Percentiles rank a stretch among this genome's conserved stretches.
These are phyloP conservation scores for Phytophthora macrochlamydospora DNA, from an alignment of 352 stramenopile genomes.

Conservation along the genomic window DNA sequence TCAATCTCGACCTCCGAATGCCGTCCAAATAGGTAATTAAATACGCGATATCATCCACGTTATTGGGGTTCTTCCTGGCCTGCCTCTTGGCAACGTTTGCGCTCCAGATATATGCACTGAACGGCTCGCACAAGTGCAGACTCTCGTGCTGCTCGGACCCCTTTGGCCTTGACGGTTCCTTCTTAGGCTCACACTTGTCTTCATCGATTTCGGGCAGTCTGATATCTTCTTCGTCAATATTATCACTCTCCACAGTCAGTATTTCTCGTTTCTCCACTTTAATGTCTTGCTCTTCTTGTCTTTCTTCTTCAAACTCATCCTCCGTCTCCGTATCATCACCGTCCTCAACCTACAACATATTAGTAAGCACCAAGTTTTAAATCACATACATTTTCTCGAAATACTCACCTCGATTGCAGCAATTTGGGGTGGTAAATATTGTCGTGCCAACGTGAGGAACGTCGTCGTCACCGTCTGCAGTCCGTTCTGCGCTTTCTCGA, in stretches of 20 bases:
- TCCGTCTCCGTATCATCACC: slow-evolving; percentile 6
- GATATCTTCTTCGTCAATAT: background rate
- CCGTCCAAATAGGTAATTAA: background rate
- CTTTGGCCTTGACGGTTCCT: too few relatives aligned
- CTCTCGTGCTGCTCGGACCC: too few relatives aligned
- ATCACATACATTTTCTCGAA: background rate
- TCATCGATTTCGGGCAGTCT: background rate
- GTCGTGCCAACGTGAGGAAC: background rate
- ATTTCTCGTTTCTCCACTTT: background rate
- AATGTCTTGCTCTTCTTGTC: background rate
- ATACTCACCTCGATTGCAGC: background rate
- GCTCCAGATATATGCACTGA: background rate
- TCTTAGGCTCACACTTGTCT: too few relatives aligned
- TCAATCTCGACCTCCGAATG: background rate
- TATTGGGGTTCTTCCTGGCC: background rate
- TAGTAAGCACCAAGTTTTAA: background rate
- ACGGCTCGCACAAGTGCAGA: background rate
- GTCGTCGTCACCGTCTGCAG: background rate
- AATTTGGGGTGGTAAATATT: background rate
- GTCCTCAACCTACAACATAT: background rate
- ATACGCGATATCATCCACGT: background rate
- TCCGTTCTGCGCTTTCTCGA: background rate
- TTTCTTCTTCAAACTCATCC: background rate
- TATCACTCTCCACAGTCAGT: background rate
- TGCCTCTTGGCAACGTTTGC: background rate